Base-by-base conservation (phyloP, 2,329 filamentous ascomycete genomes). In the Pseudocercospora cruenta region DNA sequence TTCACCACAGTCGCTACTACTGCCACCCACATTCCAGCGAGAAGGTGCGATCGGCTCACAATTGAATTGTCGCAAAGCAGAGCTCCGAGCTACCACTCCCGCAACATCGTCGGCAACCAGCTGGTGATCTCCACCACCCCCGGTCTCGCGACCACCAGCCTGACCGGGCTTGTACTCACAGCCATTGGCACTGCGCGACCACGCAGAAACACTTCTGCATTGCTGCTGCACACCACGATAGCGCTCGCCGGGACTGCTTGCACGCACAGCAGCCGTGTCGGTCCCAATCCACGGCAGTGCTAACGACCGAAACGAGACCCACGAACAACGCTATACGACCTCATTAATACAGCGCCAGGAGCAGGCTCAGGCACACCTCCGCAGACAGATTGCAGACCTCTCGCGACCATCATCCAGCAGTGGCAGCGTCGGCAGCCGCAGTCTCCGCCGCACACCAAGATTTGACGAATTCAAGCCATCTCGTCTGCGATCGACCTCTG, bases 241-340 rank as follows among this genome's bases (percentile, higher is more conserved):
- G 51, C 36, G 45, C 24, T 26, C 51, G 28, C 31, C 64, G 60
- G 55, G 60, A 60, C 58, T 49, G 47, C 60, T 49, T 66, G 58
- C 62, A 60, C 62, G 45, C 60, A 22, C 69, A 70, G 72, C 66
- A 70, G 70, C 69, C 72, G 81, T 85, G 83, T 82, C 82, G 80
- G 77, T 73, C 74, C 74, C 73, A 74, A 72, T 71, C 71, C 74
- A 70, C 69, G 71, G 73, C 77, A 74, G 75, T 62, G 78, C 80
- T 85, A 79, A 86, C 83, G 83, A 86, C 80, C 78, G 79, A 78
- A 76, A 86, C 84, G 83, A 85, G 71, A 70, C 71, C 70, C 78
- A 86, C 83, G 83, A 86, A 78, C 39, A 43, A 43, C 47, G 79
- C 70, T 80, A 82, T 75, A 86, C 84, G 82, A 85, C 74, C 78